These are phyloP conservation scores for Trichomonas gallinae DNA, from an alignment of 208 protist species.

Conservation along the genomic window DNA sequence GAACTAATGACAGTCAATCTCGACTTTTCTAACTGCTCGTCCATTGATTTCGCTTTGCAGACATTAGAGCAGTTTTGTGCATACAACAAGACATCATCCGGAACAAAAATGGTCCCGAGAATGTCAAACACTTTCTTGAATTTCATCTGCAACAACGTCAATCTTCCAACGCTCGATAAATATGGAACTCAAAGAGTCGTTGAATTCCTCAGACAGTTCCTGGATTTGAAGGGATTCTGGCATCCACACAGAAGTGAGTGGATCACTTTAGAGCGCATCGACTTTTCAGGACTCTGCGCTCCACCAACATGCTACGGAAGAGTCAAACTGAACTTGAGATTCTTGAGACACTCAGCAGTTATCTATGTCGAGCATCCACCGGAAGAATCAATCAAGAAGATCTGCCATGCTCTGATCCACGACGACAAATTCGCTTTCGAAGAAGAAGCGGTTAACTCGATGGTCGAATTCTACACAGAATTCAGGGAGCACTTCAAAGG, in stretches of 20 bases:
- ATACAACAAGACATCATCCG: constrained; percentile 61
- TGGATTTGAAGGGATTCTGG: constrained; percentile 87
- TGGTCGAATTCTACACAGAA: constrained; percentile 38
- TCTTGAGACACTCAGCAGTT: constrained; percentile 87
- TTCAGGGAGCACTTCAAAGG: constrained; percentile 38
- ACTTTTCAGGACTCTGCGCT: constrained; percentile 86
- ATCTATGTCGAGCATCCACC: constrained; percentile 96
- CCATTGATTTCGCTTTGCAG: constrained; percentile 77
- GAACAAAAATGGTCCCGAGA: constrained; percentile 25
- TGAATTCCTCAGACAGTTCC: constrained; percentile 89
- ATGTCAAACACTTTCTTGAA: constrained; percentile 68
- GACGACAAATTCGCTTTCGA: constrained; percentile 69
- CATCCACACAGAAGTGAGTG: constrained; percentile 54
- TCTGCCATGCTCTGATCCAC: constrained; percentile 83
- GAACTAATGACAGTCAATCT: constrained; percentile 81
- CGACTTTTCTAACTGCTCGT: constrained; percentile 90
- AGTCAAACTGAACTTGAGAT: constrained; percentile 72
- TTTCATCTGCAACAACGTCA: constrained; percentile 98
- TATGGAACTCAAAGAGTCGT: constrained; percentile 96
- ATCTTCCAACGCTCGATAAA: constrained; percentile 77
- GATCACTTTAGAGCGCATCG: constrained; percentile 76
- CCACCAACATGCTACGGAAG: constrained; percentile 94
- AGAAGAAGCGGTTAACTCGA: constrained; percentile 25
- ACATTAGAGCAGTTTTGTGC: constrained; percentile 89
- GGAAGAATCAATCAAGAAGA: constrained; percentile 50